Conservation (phyloP, 2,329 filamentous ascomycete species). For the Diaporthe nobilis region DNA sequence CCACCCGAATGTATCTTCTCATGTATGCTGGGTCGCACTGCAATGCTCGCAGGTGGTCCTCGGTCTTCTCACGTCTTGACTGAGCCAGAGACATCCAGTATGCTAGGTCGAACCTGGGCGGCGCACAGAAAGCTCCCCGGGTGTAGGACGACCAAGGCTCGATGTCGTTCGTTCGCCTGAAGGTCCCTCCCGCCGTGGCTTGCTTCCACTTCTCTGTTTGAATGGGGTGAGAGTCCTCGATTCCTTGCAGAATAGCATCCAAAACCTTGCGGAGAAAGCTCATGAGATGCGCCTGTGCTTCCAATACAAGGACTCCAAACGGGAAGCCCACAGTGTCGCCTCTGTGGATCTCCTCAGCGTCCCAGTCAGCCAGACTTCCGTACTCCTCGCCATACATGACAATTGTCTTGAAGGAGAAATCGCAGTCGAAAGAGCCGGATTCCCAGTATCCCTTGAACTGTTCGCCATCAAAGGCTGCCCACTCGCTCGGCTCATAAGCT, state of each 20-base stretch:
- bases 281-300: conserved; percentile 11
- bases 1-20: background rate
- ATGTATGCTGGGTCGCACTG: conserved; percentile 13
- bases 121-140: background rate
- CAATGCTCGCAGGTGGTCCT: conserved; percentile 17
- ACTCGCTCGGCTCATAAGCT: background rate
- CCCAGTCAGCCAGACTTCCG: background rate
- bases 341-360: background rate
- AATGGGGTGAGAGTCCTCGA: background rate
- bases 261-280: background rate
- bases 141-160: conserved; percentile 2
- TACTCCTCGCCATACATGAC: conserved; percentile 4
- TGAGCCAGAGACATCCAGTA: background rate
- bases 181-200: background rate
- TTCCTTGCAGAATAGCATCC: background rate
- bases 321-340: background rate
- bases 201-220: background rate
- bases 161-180: background rate
- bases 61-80: background rate
- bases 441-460: background rate
- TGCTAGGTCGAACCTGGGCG: background rate
- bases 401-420: background rate
- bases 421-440: background rate
- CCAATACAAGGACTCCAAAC: background rate
- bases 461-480: background rate